Evolutionary conservation across 1,284 basidiomycete species (phyloP), one percentile per base, ranked within the genome.

Genomic region (Porodaedalea pini): DNA sequence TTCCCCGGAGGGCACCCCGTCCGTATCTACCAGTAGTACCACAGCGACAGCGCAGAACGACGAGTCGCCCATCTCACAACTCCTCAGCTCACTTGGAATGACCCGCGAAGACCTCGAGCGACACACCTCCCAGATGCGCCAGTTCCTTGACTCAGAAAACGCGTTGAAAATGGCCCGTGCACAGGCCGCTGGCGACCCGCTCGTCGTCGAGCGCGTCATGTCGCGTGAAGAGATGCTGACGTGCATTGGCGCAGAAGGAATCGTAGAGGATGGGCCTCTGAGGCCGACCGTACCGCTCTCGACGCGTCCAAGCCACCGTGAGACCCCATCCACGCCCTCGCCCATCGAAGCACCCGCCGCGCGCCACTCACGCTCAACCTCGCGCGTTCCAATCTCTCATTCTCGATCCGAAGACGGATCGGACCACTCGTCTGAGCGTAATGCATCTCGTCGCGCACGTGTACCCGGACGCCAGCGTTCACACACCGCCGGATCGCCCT

Each of bases 61-160:
- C 47, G 45, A 27, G 11, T 78, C 76, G 5, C 86, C 85, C 51
- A 86, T 88, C 37, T 83, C 83, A 47, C 80, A 83, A 63, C 77
- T 89, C 25, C 73, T 89, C 41, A 75, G 78, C 61, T 79, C 79
- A 11, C 75, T 88, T 36, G 87, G 87, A 45, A 76, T 89, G 65
- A 87, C 86, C 62, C 79, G 84, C 69, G 81, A 85, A 64, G 86
- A 89, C 71, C 74, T 89, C 56, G 68, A 75, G 63, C 77, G 78
- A 66, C 83, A 79, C 65, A 86, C 81, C 64, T 77, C 82, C 69
- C 79, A 87, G 67, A 89, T 89, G 86, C 81, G 86, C 53, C 79
- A 83, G 60, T 88, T 88, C 71, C 74, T 89, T 59, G 82, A 80
- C 29, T 70, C 81, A 21, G 78, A 83, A 64, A 71, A 73, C 65